Evolutionary conservation across 805 yeast genomes (phyloP), one percentile per base, ranked within the genome.

Genomic region (Candida golubevii): DNA sequence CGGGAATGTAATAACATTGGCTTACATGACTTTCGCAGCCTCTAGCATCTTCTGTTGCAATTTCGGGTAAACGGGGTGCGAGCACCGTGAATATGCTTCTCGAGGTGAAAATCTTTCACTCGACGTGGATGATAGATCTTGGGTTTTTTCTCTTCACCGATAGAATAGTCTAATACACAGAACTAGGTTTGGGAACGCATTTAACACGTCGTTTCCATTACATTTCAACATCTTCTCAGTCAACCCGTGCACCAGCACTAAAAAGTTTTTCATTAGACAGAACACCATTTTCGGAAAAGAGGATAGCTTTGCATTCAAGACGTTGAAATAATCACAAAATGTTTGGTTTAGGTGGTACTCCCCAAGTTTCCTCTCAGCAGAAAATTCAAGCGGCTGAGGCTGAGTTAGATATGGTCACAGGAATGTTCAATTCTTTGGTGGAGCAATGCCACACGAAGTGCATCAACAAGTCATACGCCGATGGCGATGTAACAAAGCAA

Each of bases 361-460:
- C 91, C 51, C 87, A 83, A 63, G 61, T 82, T 52, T 73, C 85
- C 26, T 77, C 88, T 34, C 85, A 83, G 52, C 89, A 84, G 65
- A 86, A 86, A 65, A 74, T 86, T 49, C 77, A 77, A 59, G 96
- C 96, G 54, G 99, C 99, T 41, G 98, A 91, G 71, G 87, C 96
- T 46, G 99, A 91, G 69, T 78, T 91, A 55, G 99, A 91, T 66
- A 85, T 93, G 82, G 96, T 91, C 57, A 90, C 97, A 33, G 96
- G 93, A 57, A 89, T 91, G 97, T 91, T 91, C 80, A 91, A 91
- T 79, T 56, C 83, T 59, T 74, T 90, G 59, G 95, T 89, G 23
- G 90, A 84, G 59, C 84, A 88, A 56, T 90, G 98, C 65, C 93
- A 90, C 67, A 66, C 71, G 55, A 90, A 90, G 71, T 90, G 98